These are phyloP conservation scores for Plasmodium coatneyi DNA, from an alignment of 169 alveolate genomes.

Conservation along the genomic window DNA sequence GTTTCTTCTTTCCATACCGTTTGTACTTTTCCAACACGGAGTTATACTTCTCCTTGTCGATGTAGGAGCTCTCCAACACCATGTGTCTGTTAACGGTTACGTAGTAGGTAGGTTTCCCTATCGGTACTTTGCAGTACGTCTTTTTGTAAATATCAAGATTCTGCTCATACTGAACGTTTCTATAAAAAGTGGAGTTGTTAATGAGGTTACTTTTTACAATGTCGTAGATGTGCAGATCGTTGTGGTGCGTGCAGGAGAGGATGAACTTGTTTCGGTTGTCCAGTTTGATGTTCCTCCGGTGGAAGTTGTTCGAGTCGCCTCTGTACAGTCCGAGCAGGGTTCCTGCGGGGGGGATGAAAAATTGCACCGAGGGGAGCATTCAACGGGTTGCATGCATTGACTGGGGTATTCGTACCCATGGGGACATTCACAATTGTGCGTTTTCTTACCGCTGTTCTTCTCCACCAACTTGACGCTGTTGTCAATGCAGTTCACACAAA, in stretches of 20 bases:
- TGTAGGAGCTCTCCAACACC: slow-evolving; percentile 25
- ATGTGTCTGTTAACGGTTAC: slow-evolving; percentile 49
- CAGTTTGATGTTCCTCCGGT: slow-evolving; percentile 59
- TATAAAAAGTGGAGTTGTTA: slow-evolving; percentile 26
- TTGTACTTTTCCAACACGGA: slow-evolving; percentile 31
- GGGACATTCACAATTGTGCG: not conserved
- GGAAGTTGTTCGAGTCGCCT: slow-evolving; percentile 66
- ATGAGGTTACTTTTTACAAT: slow-evolving; percentile 61
- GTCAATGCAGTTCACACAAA: slow-evolving; percentile 30
- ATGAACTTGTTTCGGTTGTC: slow-evolving; percentile 53
- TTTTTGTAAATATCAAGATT: slow-evolving; percentile 59
- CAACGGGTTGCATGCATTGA: too few species aligned
- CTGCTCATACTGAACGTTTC: slow-evolving; percentile 24
- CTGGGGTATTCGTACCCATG: not conserved
- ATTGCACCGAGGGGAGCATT: too few species aligned
- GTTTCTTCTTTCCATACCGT: slow-evolving; percentile 25
- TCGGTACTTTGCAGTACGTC: slow-evolving; percentile 31
- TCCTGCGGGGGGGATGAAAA: slow-evolving; percentile 5
- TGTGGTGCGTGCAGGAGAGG: slow-evolving; percentile 51
- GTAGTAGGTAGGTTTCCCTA: slow-evolving; percentile 71
- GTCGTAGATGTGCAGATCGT: slow-evolving; percentile 48
- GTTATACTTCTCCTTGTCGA: slow-evolving; percentile 56
- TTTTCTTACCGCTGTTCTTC: slow-evolving; percentile 68
- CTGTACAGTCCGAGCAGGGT: slow-evolving; percentile 58
- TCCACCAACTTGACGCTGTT: slow-evolving; percentile 55